A percentile compares a stretch with the other conserved stretches of the same genome.
Evolutionary conservation across 352 stramenopile genomes (phyloP).

Genomic region (Globisporangium camurandrum): DNA sequence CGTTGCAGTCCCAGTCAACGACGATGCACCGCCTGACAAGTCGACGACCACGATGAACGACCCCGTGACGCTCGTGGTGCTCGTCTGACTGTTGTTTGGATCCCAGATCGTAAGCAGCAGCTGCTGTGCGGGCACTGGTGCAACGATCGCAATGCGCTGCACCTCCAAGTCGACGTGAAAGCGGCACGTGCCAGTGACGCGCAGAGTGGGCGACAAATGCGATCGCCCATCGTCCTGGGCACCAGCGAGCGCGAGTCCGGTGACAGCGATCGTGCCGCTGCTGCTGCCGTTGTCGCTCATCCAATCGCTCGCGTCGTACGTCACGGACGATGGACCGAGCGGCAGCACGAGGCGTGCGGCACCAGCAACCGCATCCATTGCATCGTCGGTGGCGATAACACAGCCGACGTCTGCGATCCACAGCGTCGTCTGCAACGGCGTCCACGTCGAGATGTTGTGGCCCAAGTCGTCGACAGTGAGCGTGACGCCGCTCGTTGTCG

Average conservation of each 20-base stretch:
- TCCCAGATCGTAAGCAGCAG: constrained; percentile 11
- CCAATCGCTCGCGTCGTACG: constrained; percentile 4
- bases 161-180: constrained; percentile 13
- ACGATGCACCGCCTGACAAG: neutral
- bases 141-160: constrained; percentile 11
- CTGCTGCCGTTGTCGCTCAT: too few species aligned
- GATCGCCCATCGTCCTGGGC: neutral
- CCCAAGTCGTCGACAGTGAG: constrained; percentile 9
- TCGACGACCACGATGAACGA: constrained; percentile 18
- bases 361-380: neutral
- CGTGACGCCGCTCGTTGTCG: neutral
- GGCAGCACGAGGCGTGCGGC: constrained; percentile 4
- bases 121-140: constrained; percentile 1
- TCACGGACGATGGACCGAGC: neutral
- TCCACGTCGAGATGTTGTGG: constrained; percentile 4
- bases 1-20: neutral
- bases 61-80: constrained; percentile 6
- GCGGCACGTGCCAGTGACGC: constrained; percentile 5
- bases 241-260: constrained; percentile 3
- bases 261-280: constrained; percentile 1
- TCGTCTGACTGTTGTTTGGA: neutral
- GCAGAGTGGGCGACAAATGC: neutral
- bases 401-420: constrained; percentile 5
- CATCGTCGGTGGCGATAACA: neutral
- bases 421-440: constrained; percentile 2